Percentiles rank a stretch among this genome's conserved stretches.
phyloP scores from a whole-genome alignment of 1,284 basidiomycete genomes.

The Jaminaea rosea region DNA sequence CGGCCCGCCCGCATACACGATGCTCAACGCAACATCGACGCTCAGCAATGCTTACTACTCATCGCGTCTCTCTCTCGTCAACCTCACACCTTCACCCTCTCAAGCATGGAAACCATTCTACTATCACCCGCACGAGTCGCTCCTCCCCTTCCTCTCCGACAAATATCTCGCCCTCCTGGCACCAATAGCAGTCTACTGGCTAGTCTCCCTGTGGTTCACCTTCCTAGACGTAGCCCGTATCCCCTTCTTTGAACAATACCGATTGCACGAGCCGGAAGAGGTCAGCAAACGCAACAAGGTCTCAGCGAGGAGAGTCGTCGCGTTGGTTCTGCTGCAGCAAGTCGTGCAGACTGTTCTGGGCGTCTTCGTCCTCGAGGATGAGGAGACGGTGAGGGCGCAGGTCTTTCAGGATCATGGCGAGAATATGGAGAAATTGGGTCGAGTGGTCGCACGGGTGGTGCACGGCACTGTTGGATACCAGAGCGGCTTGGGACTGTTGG shows the following conservation, averaged over 20 bases:
- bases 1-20: too few species aligned
- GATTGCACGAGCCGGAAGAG: slow-evolving; percentile 80
- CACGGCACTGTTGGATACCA: slow-evolving; percentile 51
- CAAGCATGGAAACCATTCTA: slow-evolving; percentile 46
- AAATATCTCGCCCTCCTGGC: slow-evolving; percentile 62
- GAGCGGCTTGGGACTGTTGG: slow-evolving; percentile 47
- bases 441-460: slow-evolving; percentile 49
- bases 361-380: slow-evolving; percentile 60
- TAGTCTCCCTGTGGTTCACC: slow-evolving; percentile 69
- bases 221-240: slow-evolving; percentile 61
- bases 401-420: slow-evolving; percentile 52
- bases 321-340: slow-evolving; percentile 76
- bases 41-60: too few species aligned
- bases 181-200: slow-evolving; percentile 83
- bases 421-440: slow-evolving; percentile 17
- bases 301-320: slow-evolving; percentile 61
- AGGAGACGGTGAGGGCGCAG: slow-evolving; percentile 24
- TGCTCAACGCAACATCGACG: too few species aligned
- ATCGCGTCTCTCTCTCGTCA: too few species aligned
- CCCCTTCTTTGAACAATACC: slow-evolving; percentile 71
- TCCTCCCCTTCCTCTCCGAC: slow-evolving; percentile 64
- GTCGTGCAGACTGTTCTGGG: slow-evolving; percentile 72
- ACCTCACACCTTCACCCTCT: neutral
- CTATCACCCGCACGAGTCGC: slow-evolving; percentile 53
- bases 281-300: slow-evolving; percentile 69